A percentile compares a stretch with the other conserved stretches of the same genome.
phyloP scores from a whole-genome alignment of 2,329 filamentous ascomycete genomes.

The Ustulina deusta region DNA sequence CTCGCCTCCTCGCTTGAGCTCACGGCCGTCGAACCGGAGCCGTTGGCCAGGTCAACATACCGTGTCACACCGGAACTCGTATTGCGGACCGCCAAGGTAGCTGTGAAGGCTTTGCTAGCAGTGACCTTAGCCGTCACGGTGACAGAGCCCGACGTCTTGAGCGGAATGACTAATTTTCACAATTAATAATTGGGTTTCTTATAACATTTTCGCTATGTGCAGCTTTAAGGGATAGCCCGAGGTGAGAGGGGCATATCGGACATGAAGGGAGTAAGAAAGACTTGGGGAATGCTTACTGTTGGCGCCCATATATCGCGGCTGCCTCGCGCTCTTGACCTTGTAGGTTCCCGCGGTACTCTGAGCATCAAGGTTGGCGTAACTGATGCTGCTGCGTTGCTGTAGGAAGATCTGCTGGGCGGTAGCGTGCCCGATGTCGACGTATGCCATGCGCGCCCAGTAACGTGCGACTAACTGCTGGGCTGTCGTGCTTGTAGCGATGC shows the following conservation, averaged over 20 bases:
- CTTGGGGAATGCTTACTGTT: slow-evolving; percentile 50
- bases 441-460: slow-evolving; percentile 67
- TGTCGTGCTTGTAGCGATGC: slow-evolving; percentile 53
- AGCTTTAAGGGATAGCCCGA: neutral
- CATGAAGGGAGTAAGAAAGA: neutral
- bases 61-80: slow-evolving; percentile 48
- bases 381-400: slow-evolving; percentile 52
- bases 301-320: slow-evolving; percentile 62
- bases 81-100: slow-evolving; percentile 55
- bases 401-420: slow-evolving; percentile 56
- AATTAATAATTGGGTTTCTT: neutral
- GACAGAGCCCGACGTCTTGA: slow-evolving; percentile 49
- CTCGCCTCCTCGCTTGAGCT: slow-evolving; percentile 57
- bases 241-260: neutral
- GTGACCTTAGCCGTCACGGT: slow-evolving; percentile 54
- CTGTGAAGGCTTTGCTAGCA: slow-evolving; percentile 54
- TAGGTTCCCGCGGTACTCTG: slow-evolving; percentile 53
- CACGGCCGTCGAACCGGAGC: slow-evolving; percentile 52
- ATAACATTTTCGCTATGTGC: neutral
- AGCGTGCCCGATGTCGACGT: slow-evolving; percentile 61
- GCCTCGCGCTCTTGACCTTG: slow-evolving; percentile 57
- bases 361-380: slow-evolving; percentile 58
- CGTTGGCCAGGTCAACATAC: slow-evolving; percentile 54
- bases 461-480: slow-evolving; percentile 58
- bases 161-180: slow-evolving; percentile 25